These are phyloP conservation scores for Tephrocybe sp. DNA, from an alignment of 768 basidiomycete genomes.

Conservation along the genomic window DNA sequence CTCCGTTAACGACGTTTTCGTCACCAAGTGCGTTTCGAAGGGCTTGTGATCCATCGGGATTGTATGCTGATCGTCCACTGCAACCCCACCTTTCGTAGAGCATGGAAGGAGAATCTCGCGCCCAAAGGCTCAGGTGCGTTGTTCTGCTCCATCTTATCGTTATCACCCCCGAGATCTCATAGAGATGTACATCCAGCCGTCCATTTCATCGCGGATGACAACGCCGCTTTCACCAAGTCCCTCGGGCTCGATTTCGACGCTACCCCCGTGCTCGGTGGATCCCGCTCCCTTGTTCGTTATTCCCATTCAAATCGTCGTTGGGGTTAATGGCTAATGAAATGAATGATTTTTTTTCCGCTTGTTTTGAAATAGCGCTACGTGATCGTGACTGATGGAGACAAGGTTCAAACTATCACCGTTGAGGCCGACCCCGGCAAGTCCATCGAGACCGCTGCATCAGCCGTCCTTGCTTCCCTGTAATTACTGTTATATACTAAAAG, in stretches of 20 bases:
- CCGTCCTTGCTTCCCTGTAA: slow-evolving; percentile 35
- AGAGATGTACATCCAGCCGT: slow-evolving; percentile 42
- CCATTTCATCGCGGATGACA: slow-evolving; percentile 70
- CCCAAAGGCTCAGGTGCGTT: slow-evolving; percentile 54
- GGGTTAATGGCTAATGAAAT: too few relatives aligned
- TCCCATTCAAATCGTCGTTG: not conserved
- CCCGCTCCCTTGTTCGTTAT: slow-evolving; percentile 58
- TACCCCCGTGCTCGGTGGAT: slow-evolving; percentile 59
- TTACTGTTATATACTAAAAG: too few relatives aligned
- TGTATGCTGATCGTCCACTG: not conserved
- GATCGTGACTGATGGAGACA: slow-evolving; percentile 57
- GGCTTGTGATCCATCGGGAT: not conserved
- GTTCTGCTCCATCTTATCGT: not conserved
- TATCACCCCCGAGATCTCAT: not conserved
- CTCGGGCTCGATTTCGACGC: slow-evolving; percentile 66
- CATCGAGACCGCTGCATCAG: slow-evolving; percentile 53
- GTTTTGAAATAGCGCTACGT: slow-evolving; percentile 45
- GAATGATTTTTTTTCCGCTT: too few relatives aligned
- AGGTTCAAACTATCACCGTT: slow-evolving; percentile 52
- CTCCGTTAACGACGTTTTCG: slow-evolving; percentile 79
- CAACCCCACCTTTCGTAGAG: slow-evolving; percentile 38
- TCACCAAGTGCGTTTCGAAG: slow-evolving; percentile 48
- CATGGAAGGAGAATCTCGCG: slow-evolving; percentile 66
- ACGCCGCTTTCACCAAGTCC: slow-evolving; percentile 50
- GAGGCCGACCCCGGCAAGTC: slow-evolving; percentile 47